Evolutionary conservation across 2,329 filamentous ascomycete genomes (phyloP), one percentile per base, ranked within the genome.

Genomic region (Myriangium duriaei): DNA sequence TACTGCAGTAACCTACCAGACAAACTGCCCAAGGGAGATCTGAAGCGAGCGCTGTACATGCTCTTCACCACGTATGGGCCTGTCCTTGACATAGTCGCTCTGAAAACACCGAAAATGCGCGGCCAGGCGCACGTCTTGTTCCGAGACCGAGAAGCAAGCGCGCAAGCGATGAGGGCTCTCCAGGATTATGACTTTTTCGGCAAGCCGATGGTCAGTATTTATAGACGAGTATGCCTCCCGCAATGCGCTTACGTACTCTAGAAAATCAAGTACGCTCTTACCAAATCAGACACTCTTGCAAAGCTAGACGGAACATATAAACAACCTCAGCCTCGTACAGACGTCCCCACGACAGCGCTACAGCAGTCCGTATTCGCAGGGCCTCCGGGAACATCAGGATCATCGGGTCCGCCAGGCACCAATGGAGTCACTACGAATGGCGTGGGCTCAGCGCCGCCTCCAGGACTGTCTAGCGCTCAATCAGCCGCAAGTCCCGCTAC

Each of bases 51-150:
- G 4, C 71, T 98, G 18, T 98, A 98, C 64, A 82, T 86, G 59
- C 72, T 96, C 10, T 96, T 96, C 59, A 85, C 86, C 9, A 93
- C 86, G 11, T 93, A 94, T 56, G 91, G 91, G 29, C 77, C 85
- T 1, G 81, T 98, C 11, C 74, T 98, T 42, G 91, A 98, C 56
- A 75, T 98, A 13, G 81, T 95, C 34, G 83, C 84, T 18, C 68
- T 95, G 50, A 92, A 86, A 64, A 93, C 84, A 1, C 70, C 71
- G 58, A 85, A 85, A 63, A 95, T 96, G 87, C 80, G 91, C 34
- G 91, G 91, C 3, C 91, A 98, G 62, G 91, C 91, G 44, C 91
- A 96, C 54, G 68, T 98, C 43, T 81, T 91, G 11, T 96, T 86
- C 58, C 75, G 83, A 42, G 88, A 98, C 57, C 69, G 88, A 21